Conservation (phyloP, 352 stramenopile species). For the Pilasporangium apinafurcum region DNA sequence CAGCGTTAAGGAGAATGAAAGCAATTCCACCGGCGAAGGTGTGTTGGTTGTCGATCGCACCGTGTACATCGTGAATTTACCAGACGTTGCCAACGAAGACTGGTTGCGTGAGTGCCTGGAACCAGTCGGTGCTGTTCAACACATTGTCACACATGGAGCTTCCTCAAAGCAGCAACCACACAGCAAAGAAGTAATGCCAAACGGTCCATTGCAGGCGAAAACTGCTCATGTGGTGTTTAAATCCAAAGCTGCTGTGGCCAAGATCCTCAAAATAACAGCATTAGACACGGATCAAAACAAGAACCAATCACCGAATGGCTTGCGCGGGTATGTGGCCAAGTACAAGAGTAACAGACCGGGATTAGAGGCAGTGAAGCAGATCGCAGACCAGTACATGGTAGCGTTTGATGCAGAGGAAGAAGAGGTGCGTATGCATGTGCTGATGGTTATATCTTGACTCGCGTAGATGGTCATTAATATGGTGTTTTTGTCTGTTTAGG, state of each 20-base stretch:
- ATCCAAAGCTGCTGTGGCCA: slow-evolving; percentile 38
- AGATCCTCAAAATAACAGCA: slow-evolving; percentile 34
- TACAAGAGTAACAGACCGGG: slow-evolving; percentile 69
- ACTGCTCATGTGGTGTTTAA: slow-evolving; percentile 78
- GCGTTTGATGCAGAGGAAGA: slow-evolving; percentile 67
- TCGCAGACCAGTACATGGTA: slow-evolving; percentile 72
- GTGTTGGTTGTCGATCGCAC: slow-evolving; percentile 53
- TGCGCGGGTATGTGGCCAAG: slow-evolving; percentile 39
- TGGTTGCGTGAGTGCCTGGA: slow-evolving; percentile 52
- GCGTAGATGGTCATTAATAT: slow-evolving; percentile 1
- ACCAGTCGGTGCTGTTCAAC: slow-evolving; percentile 50
- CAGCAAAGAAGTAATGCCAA: slow-evolving; percentile 9
- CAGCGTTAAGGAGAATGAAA: slow-evolving; percentile 35
- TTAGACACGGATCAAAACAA: slow-evolving; percentile 21
- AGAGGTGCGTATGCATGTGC: slow-evolving; percentile 16
- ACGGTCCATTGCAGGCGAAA: slow-evolving; percentile 15
- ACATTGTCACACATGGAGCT: slow-evolving; percentile 42
- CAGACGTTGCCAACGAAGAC: slow-evolving; percentile 25
- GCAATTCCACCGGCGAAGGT: slow-evolving; percentile 24
- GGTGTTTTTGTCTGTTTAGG: slow-evolving; percentile 9
- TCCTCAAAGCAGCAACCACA: slow-evolving; percentile 2
- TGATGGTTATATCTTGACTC: neutral
- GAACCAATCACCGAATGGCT: neutral
- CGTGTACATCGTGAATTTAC: slow-evolving; percentile 74
- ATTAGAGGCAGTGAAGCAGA: slow-evolving; percentile 49